Evolutionary conservation across 2,329 filamentous ascomycete species (phyloP).

Genomic region (Incumbomyces lentus): DNA sequence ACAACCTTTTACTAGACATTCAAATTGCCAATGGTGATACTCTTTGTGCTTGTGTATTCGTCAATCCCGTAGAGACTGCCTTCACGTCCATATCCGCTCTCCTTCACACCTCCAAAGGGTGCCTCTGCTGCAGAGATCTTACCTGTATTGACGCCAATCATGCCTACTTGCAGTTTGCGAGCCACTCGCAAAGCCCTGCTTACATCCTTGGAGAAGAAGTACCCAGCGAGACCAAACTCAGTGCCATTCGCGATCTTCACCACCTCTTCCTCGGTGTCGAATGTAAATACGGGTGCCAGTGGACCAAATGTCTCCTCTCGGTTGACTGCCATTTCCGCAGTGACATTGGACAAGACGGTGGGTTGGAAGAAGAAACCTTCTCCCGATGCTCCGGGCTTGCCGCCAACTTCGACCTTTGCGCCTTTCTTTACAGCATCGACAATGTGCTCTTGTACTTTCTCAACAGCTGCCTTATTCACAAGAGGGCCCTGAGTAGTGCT

Average conservation of each 20-base stretch:
- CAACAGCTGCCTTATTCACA: slow-evolving; percentile 18
- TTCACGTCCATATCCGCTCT: slow-evolving; percentile 40
- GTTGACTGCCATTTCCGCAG: slow-evolving; percentile 11
- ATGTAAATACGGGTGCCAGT: slow-evolving; percentile 51
- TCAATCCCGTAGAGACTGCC: slow-evolving; percentile 38
- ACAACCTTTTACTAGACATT: neutral
- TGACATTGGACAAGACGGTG: slow-evolving; percentile 14
- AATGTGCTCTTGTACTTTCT: slow-evolving; percentile 10
- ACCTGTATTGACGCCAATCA: slow-evolving; percentile 61
- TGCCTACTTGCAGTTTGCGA: slow-evolving; percentile 66
- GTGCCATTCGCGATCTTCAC: slow-evolving; percentile 24
- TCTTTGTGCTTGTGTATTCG: slow-evolving; percentile 15
- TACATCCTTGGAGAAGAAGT: slow-evolving; percentile 40
- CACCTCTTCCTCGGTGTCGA: slow-evolving; percentile 25
- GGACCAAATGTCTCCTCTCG: slow-evolving; percentile 27
- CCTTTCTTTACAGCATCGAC: slow-evolving; percentile 18
- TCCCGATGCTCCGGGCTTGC: slow-evolving; percentile 1
- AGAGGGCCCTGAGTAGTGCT: slow-evolving; percentile 68
- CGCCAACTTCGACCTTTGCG: slow-evolving; percentile 17
- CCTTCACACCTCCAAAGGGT: slow-evolving; percentile 25
- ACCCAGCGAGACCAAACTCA: slow-evolving; percentile 24
- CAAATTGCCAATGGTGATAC: slow-evolving; percentile 6
- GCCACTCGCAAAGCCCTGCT: slow-evolving; percentile 42
- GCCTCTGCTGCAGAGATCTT: slow-evolving; percentile 42
- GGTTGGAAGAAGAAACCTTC: slow-evolving; percentile 27